Evolutionary conservation across 192 early-diverging fungal species (phyloP), one percentile per base, ranked within the genome.

Genomic region (Chytriomyces sp.): DNA sequence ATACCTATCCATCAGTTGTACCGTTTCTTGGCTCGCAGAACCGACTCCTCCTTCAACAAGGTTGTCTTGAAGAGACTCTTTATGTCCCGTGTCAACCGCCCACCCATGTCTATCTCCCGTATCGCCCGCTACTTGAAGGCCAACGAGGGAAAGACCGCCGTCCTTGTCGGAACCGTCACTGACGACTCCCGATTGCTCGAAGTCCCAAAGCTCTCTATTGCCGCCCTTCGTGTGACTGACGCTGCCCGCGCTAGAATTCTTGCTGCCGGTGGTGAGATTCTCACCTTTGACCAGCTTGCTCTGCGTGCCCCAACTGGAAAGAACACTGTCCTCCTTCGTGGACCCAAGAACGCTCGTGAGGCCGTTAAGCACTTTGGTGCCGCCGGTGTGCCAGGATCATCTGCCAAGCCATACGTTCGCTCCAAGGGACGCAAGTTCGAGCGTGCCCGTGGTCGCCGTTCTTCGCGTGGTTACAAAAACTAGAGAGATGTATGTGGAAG

Each of bases 401-500:
- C 66, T 28, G 64, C 35, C 75, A 86, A 84, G 84, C 97, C 97
- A 75, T 97, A 94, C 86, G 92, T 98, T 83, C 91, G 92, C 82
- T 95, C 94, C 87, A 98, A 98, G 94, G 97, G 97, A 78, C 93
- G 97, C 90, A 99, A 99, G 94, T 97, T 97, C 85, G 97, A 99
- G 88, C 86, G 89, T 61, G 97, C 97, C 85, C 96, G 97, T 96
- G 97, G 97, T 92, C 94, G 95, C 81, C 92, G 97, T 91, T 90
- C 93, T 82, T 95, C 94, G 82, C 92, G 96, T 87, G 97, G 97
- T 87, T 98, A 91, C 94, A 96, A 96, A 77, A 80, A 74, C 72
- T 83, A 83, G 81, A 77, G 60, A 60, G 35, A 35, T 35, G 3
- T 60, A 35, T 35, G 35, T 35, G 35, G 35, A 35, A 35, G 35